Evolutionary conservation across 352 stramenopile species (phyloP).

Genomic region (Aphanomyces cochlioides): DNA sequence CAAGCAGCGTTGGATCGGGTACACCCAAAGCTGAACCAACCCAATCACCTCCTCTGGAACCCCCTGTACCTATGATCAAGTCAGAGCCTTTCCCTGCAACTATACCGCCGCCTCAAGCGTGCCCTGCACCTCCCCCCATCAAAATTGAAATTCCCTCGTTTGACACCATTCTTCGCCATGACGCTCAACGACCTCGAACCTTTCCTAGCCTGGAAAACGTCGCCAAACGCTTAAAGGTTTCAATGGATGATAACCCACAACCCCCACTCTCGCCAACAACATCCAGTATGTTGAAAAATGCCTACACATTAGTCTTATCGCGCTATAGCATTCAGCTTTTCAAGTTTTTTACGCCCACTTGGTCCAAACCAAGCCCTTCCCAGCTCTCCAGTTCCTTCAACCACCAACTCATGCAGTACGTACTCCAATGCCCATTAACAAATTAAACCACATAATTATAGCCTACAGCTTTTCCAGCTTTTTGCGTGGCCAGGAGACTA

Average conservation of each 20-base stretch:
- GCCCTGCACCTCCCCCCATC: not conserved
- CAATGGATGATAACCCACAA: not conserved
- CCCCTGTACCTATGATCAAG: not conserved
- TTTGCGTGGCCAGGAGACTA: not conserved
- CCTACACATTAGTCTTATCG: not conserved
- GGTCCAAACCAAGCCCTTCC: not conserved
- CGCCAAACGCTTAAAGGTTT: constrained; percentile 10
- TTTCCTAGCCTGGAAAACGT: constrained; percentile 3
- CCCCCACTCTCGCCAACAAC: not conserved
- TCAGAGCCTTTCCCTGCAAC: constrained; percentile 1
- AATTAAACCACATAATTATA: not conserved
- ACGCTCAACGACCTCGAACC: not conserved
- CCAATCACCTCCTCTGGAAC: not conserved
- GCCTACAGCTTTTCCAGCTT: constrained; percentile 27
- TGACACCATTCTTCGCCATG: constrained; percentile 3
- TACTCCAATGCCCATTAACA: not conserved
- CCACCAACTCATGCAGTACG: constrained; percentile 16
- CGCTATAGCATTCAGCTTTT: constrained; percentile 29
- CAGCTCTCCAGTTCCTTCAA: constrained; percentile 14
- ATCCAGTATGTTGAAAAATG: constrained; percentile 4
- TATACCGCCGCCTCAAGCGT: not conserved
- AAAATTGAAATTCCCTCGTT: constrained; percentile 15
- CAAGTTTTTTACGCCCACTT: constrained; percentile 23
- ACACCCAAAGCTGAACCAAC: not conserved
- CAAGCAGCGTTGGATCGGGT: not conserved